Base-by-base conservation (phyloP, 2,329 filamentous ascomycete species). In the Phaeosphaeriaceae sp. region DNA sequence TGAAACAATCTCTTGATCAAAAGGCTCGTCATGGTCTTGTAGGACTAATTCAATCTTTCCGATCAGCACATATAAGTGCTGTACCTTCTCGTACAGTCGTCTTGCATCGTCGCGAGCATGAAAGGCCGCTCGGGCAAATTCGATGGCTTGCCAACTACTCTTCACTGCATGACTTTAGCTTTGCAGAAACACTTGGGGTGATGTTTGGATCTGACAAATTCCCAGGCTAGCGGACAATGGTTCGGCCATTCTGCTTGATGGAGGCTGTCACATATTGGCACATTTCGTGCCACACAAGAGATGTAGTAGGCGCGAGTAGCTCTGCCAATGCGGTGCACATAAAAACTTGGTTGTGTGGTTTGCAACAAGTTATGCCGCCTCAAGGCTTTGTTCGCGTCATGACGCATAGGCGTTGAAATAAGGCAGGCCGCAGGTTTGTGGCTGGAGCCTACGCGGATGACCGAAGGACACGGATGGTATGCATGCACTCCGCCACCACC, bases 31-130 rank as follows among this genome's bases (percentile, higher is more conserved):
- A 20, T 25, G n/a, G 1, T 41, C 33, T 24, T 24, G 27, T 9
- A 42, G 15, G 2, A 36, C 6, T 20, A 33, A n/a, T 1, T 42
- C 48, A 6, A 51, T 51, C 33, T 51, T 51, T 13, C 17, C 48
- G 13, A 42, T 42, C 11, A 51, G 33, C 1, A 25, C 7, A 25
- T 24, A 24, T n/a, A 51, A 21, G 9, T 51, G 31, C 2, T 2
- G 24, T 7, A 33, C 31, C 25, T 36, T 51, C 22, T 21, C 33
- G 19, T 36, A 51, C 13, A 51, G 13, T 25, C 22, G 20, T 19
- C 15, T 51, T 11, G 48, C 48, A 42, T 51, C 48, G 7, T 25
- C 24, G 11, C 33, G 48, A 19, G 48, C 48, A 41, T 51, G 48
- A 25, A 15, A 41, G 5, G 48, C 20, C 13, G 19, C 25, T n/a